Base-by-base conservation (phyloP, 768 basidiomycete species). In the Holtermannia corniformis region DNA sequence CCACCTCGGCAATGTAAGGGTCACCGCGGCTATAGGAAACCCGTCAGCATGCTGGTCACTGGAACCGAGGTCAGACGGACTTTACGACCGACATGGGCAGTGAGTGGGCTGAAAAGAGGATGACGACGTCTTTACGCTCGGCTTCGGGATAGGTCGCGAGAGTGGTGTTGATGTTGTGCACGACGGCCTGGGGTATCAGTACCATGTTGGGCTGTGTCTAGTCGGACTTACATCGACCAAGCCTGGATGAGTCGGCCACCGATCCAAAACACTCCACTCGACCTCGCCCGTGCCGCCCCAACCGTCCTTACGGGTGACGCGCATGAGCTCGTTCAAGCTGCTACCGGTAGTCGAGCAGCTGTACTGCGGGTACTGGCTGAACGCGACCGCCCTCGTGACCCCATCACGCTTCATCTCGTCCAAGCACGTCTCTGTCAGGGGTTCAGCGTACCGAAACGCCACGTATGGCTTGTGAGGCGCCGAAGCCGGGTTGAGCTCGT, bases 361-460 rank as follows among this genome's bases (percentile, higher is more conserved):
- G 73, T 99, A 99, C 72, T 99, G 95, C 0, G 95, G 95, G 71
- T 99, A 99, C 73, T 99, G 95, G 2, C 88, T 88, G 75, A 99
- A 99, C 19, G 92, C 95, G 23, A 99, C 76, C 0, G 93, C 95
- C 57, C 92, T 78, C 71, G 79, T 84, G 26, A 99, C 89, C 20
- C 92, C 90, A 67, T 97, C 95, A 49, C 76, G 79, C 74, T 82
- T 82, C 84, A 99, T 84, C 72, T 87, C 82, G 51, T 76, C 78
- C 11, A 88, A 79, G 23, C 86, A 84, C 65, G 83, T 82, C 62
- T 85, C 82, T 23, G 91, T 95, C 52, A 97, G 75, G 3, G 92
- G 95, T 41, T 81, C 78, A 22, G 87, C 90, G 71, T 99, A 78
- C 44, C 95, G 85, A 75, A 99, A 99, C 10, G 90, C 90, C 62